phyloP scores from a whole-genome alignment of 1,284 basidiomycete species.

The Cutaneotrichosporon sp. region DNA sequence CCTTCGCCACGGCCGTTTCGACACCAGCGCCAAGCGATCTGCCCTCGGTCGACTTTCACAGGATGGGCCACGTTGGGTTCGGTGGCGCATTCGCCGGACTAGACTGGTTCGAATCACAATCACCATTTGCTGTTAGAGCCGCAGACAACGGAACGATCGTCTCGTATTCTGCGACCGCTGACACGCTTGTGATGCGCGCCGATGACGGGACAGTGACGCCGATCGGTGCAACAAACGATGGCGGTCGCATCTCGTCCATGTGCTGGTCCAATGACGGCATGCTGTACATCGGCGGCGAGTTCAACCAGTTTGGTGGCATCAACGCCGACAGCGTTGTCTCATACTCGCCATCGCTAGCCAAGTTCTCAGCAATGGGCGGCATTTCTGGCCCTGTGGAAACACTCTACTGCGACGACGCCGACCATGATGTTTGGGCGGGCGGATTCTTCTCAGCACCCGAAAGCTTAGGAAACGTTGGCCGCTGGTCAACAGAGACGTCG shows the following conservation, averaged over 20 bases:
- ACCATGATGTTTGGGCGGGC: conserved; percentile 76
- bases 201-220: conserved; percentile 30
- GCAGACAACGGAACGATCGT: conserved; percentile 19
- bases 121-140: conserved; percentile 35
- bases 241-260: conserved; percentile 43
- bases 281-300: conserved; percentile 47
- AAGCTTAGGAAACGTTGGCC: conserved; percentile 65
- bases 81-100: conserved; percentile 83
- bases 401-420: conserved; percentile 75
- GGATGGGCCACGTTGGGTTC: conserved; percentile 84
- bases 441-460: conserved; percentile 65
- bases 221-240: conserved; percentile 43
- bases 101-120: conserved; percentile 55
- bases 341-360: conserved; percentile 33
- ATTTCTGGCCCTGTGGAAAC: conserved; percentile 68
- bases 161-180: conserved; percentile 39
- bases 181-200: conserved; percentile 37
- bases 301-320: conserved; percentile 36
- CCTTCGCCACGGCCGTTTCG: conserved; percentile 26
- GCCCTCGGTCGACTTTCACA: conserved; percentile 81
- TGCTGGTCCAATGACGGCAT: conserved; percentile 45
- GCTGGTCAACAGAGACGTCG: conserved; percentile 73
- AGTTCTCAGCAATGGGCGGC: conserved; percentile 41
- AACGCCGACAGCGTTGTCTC: conserved; percentile 38
- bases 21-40: conserved; percentile 59